Base-by-base conservation (phyloP, 805 yeast genomes). In the Teunomyces cretensis region DNA sequence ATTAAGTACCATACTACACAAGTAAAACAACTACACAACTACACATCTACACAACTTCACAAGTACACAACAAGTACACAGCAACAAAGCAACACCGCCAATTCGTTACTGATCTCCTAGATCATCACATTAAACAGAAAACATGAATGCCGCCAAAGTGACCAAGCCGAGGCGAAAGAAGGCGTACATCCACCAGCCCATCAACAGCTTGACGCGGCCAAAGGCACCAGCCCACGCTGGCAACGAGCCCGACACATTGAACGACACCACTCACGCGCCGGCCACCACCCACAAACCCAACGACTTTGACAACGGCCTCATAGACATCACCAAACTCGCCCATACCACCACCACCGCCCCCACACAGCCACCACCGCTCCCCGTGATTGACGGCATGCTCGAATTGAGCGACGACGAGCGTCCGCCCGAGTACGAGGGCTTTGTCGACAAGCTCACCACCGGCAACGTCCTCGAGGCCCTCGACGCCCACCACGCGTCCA, bases 401-500 rank as follows among this genome's bases (percentile, higher is more conserved):
- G 26, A 40, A 17, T 24, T 37, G 41, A 36, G 37, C 28, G 41
- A 44, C 22, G 17, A 27, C 26, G 24, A 32, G 16, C 6, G 28
- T 13, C 16, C 26, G 19, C 28, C 28, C 9, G 47, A 31, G 9
- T 39, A 48, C 41, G 43, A 43, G 9, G 45, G 37, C 26, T 41
- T 49, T 32, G 52, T 48, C n/a, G 37, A 36, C 9, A 30, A 36
- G 3, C 27, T 49, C 16, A 40, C 42, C 35, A 31, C 44, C 9
- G 55, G 53, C 2, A 48, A 55, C 15, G 49, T 50, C 3, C 45
- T 58, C 14, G 44, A 50, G 14, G 53, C 51, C 8, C 42, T 53
- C 13, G 50, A 53, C 17, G 45, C 49, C 8, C 47, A 48, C 16
- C 46, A 49, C 13, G 41, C 44, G n/a, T 40, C 51, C 14, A 42